Base-by-base conservation (phyloP, 2,329 filamentous ascomycete species). In the Alternaria sp. region DNA sequence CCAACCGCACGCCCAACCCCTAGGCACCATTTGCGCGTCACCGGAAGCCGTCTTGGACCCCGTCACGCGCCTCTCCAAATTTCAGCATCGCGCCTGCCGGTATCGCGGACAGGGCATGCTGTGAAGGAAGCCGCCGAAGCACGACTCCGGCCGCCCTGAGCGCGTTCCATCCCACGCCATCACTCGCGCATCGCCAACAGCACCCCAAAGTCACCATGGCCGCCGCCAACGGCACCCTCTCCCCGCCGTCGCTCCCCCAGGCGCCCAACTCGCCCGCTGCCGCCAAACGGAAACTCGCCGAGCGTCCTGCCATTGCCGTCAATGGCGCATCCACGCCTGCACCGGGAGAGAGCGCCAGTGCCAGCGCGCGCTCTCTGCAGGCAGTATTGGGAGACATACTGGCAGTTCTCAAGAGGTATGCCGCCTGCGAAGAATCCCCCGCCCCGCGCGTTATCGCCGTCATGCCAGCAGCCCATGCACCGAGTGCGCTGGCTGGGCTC, bases 271-370 rank as follows among this genome's bases (percentile, higher is more conserved):
- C 77, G 60, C 77, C 75, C 8, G 71, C 75, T 15, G 44, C 69
- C 44, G 74, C 78, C 62, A 85, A 85, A 72, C 81, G 83, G 49
- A 85, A 85, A 76, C 82, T 82, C 61, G 79, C 78, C 43, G 75
- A 78, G 36, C 77, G 76, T 52, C 69, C 71, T 50, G 64, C 72
- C 36, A 66, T 70, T 61, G 61, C 70, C 46, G 59, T 71, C 65
- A 74, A 77, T 61, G 75, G 74, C 74, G 72, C 73, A 68, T 71
- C 74, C 43, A 40, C 65, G 54, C 57, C 71, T 59, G 71, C 67
- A 62, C 57, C 64, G 54, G 65, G 51, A 45, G 59, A 68, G 61
- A 26, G 61, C 19, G 66, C 62, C 12, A 69, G 67, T 36, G 63
- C 62, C 3, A 58, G 69, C 55, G 64, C 71, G 52, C 71, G 74